A percentile compares a stretch with the other conserved stretches of the same genome.
These are phyloP conservation scores for Morella rubra DNA, from an alignment of 306 rosid species.

Conservation along the genomic window DNA sequence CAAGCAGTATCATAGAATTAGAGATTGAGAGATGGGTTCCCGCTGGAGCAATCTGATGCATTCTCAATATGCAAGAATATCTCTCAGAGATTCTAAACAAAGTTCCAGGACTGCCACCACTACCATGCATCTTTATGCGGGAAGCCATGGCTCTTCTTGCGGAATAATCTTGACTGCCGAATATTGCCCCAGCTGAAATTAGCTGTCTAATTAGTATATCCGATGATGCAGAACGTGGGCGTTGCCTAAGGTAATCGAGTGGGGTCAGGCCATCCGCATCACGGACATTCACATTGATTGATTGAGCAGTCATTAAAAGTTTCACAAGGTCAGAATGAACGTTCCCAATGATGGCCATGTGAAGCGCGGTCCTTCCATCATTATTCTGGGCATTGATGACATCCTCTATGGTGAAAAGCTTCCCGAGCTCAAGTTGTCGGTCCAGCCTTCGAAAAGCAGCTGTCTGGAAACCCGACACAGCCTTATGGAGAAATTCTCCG, in stretches of 20 bases:
- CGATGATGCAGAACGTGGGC: slow-evolving; percentile 64
- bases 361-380: slow-evolving; percentile 83
- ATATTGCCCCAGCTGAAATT: slow-evolving; percentile 89
- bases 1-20: too few species aligned
- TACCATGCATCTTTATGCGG: slow-evolving; percentile 70
- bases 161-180: slow-evolving; percentile 60
- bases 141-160: slow-evolving; percentile 89
- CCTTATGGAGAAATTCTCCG: slow-evolving; percentile 92
- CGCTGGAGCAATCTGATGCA: too few species aligned
- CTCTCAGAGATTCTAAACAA: slow-evolving; percentile 72
- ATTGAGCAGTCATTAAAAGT: slow-evolving; percentile 70
- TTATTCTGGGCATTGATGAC: slow-evolving; percentile 65
- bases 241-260: slow-evolving; percentile 78
- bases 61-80: too few species aligned
- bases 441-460: slow-evolving; percentile 74
- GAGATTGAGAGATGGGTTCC: too few species aligned
- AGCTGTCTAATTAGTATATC: slow-evolving; percentile 73
- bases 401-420: slow-evolving; percentile 44
- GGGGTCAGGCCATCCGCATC: slow-evolving; percentile 80
- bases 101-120: slow-evolving; percentile 84
- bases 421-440: slow-evolving; percentile 77
- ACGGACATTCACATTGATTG: slow-evolving; percentile 61
- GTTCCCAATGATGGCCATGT: slow-evolving; percentile 81
- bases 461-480: slow-evolving; percentile 81
- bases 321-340: slow-evolving; percentile 84